phyloP scores from a whole-genome alignment of 2,329 filamentous ascomycete species.

The Phoma sp. region DNA sequence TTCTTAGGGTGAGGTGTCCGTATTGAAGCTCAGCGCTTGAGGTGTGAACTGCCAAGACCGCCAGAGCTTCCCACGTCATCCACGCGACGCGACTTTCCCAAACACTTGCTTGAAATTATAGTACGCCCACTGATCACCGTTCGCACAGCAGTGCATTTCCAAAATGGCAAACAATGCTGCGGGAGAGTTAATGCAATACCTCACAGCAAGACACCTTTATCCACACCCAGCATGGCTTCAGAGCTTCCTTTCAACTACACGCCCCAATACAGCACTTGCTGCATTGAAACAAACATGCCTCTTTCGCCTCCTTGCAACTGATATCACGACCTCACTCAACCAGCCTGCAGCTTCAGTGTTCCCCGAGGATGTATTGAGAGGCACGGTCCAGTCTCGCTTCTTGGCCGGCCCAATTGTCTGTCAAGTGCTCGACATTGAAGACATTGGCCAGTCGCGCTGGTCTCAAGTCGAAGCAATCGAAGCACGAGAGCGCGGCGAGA shows the following conservation, averaged over 20 bases:
- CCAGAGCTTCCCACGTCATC: constrained; percentile 31
- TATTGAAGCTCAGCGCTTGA: constrained; percentile 10
- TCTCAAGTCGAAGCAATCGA: constrained; percentile 86
- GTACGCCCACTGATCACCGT: background rate
- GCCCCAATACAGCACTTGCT: constrained; percentile 67
- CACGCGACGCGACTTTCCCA: constrained; percentile 31
- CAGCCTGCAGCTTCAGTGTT: constrained; percentile 57
- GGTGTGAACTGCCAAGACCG: constrained; percentile 30
- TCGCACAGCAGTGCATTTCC: constrained; percentile 8
- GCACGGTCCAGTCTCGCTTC: constrained; percentile 62
- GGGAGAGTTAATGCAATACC: constrained; percentile 61
- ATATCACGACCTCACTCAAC: constrained; percentile 70
- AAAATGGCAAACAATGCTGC: constrained; percentile 39
- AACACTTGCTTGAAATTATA: background rate
- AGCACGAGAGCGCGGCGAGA: constrained; percentile 74
- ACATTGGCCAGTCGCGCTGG: constrained; percentile 81
- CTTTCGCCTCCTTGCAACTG: constrained; percentile 78
- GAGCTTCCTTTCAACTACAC: constrained; percentile 64
- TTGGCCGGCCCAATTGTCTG: constrained; percentile 72
- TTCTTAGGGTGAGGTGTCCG: constrained; percentile 1
- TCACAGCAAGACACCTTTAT: constrained; percentile 60
- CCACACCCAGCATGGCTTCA: constrained; percentile 70
- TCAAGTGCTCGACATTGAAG: constrained; percentile 86
- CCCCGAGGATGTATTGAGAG: constrained; percentile 65
- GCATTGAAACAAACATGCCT: constrained; percentile 80